Conservation (phyloP, 345 rosid species). For the Citrus unshiu region DNA sequence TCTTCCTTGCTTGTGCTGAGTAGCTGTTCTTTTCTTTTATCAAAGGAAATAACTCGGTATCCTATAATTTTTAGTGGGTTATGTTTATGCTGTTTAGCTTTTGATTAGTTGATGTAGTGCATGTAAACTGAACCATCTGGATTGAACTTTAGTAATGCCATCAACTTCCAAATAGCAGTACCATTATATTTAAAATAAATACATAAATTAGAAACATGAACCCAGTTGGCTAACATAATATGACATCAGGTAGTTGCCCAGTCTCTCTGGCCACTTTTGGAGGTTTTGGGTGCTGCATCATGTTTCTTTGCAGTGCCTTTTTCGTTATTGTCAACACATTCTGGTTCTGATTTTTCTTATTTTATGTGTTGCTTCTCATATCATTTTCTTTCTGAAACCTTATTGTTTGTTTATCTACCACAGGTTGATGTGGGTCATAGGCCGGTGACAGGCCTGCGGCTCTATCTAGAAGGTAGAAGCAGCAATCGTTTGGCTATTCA, state of each 20-base stretch:
- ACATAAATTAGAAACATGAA: no score
- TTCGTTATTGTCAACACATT: neutral
- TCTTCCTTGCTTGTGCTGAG: neutral
- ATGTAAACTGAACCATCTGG: neutral
- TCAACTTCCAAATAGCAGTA: neutral
- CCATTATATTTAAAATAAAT: no score
- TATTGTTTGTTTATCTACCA: constrained; percentile 13
- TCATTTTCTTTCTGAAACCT: neutral
- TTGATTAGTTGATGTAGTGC: neutral
- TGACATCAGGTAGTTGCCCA: neutral
- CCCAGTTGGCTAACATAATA: neutral
- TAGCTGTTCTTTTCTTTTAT: no score
- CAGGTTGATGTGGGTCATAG: constrained; percentile 97
- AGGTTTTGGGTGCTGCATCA: neutral
- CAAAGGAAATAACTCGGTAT: neutral
- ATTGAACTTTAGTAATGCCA: neutral
- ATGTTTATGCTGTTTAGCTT: neutral
- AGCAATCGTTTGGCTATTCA: constrained; percentile 83
- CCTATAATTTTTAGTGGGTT: neutral
- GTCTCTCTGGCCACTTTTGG: neutral
- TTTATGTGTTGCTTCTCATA: neutral
- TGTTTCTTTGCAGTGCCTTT: neutral
- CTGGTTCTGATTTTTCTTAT: neutral
- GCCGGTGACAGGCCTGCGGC: constrained; percentile 93
- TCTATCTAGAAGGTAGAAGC: constrained; percentile 88